phyloP scores from a whole-genome alignment of 2,329 filamentous ascomycete genomes.

The Daldinia sp. region DNA sequence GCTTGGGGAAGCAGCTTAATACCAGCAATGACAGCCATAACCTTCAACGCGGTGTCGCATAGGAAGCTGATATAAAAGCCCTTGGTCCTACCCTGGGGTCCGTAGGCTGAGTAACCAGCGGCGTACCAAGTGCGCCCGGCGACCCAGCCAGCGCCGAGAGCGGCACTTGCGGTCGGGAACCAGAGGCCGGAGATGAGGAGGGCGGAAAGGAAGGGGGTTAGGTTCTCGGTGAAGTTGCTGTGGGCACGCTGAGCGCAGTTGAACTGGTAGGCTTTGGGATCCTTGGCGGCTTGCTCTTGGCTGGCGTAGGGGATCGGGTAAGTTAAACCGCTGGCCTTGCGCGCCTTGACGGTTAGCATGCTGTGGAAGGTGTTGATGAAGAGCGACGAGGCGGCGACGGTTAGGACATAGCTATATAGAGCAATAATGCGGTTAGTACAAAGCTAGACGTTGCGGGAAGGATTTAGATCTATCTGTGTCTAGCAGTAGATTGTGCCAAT shows the following conservation, averaged over 20 bases:
- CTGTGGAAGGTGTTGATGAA: conserved; percentile 65
- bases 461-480: not conserved
- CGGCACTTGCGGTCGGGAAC: conserved; percentile 60
- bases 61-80: conserved; percentile 50
- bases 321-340: conserved; percentile 60
- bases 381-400: conserved; percentile 63
- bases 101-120: conserved; percentile 60
- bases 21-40: conserved; percentile 55
- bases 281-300: conserved; percentile 61
- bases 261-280: conserved; percentile 63
- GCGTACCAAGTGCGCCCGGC: conserved; percentile 63
- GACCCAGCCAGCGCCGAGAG: conserved; percentile 61
- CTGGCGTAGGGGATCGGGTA: conserved; percentile 68
- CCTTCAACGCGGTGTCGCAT: conserved; percentile 51
- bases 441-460: conserved; percentile 6
- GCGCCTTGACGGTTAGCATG: conserved; percentile 56
- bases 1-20: conserved; percentile 47
- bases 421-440: conserved; percentile 16
- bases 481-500: conserved; percentile 4
- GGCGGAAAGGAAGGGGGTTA: conserved; percentile 59
- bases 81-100: conserved; percentile 55
- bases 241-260: conserved; percentile 64
- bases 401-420: conserved; percentile 65
- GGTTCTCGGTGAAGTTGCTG: conserved; percentile 70
- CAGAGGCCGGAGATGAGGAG: conserved; percentile 65